Conservation (phyloP, 2,329 filamentous ascomycete genomes). For the Aspergillus persii region DNA sequence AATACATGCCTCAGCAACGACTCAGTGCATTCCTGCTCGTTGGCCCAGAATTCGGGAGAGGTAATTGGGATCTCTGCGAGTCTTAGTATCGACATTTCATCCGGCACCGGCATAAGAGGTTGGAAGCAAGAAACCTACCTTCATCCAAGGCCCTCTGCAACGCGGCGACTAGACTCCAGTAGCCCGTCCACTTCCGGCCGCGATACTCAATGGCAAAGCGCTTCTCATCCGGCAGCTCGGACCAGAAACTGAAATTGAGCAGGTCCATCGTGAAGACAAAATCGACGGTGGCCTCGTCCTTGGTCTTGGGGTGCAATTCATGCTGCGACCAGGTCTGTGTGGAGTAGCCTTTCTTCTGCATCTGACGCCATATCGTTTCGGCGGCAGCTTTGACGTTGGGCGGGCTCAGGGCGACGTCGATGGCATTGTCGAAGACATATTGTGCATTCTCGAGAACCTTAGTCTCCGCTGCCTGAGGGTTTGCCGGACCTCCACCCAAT, state of each 20-base stretch:
- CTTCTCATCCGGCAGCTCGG: conserved; percentile 64
- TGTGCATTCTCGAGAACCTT: conserved; percentile 79
- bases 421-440: conserved; percentile 85
- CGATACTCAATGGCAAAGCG: conserved; percentile 81
- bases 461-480: conserved; percentile 65
- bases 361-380: conserved; percentile 71
- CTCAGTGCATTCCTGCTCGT: conserved; percentile 72
- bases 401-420: conserved; percentile 88
- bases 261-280: conserved; percentile 98
- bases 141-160: conserved; percentile 86
- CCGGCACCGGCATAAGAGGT: background rate
- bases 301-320: conserved; percentile 80
- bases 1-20: conserved; percentile 75
- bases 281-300: conserved; percentile 75
- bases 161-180: conserved; percentile 88
- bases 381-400: conserved; percentile 79
- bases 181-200: conserved; percentile 83
- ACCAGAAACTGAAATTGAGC: conserved; percentile 98
- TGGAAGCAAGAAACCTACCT: conserved; percentile 49
- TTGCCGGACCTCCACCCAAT: conserved; percentile 55
- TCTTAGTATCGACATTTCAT: conserved; percentile 12
- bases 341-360: conserved; percentile 81
- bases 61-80: conserved; percentile 77
- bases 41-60: conserved; percentile 79
- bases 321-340: conserved; percentile 84